Percentiles rank a stretch among this genome's conserved stretches.
Conservation (phyloP, 2,329 filamentous ascomycete species). For the Exophiala sp. region DNA sequence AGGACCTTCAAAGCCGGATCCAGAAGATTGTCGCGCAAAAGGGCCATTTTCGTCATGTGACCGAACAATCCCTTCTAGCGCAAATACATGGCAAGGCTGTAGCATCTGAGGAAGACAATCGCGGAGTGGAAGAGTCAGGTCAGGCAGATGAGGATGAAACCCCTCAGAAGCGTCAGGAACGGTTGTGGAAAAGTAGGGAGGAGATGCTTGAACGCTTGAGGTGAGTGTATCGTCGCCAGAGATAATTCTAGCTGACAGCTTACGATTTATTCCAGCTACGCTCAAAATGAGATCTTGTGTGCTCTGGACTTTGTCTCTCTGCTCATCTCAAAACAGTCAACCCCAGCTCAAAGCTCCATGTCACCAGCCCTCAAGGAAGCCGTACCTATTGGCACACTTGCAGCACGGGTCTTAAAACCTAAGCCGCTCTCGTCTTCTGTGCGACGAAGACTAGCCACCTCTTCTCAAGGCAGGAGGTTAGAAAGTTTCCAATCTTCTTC, state of each 20-base stretch:
- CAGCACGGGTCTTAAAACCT: constrained; percentile 58
- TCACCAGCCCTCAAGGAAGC: constrained; percentile 63
- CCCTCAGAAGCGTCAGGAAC: constrained; percentile 37
- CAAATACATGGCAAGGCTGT: constrained; percentile 52
- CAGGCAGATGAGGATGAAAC: constrained; percentile 32
- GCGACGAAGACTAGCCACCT: constrained; percentile 48
- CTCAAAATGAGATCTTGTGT: constrained; percentile 50
- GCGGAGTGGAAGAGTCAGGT: constrained; percentile 39
- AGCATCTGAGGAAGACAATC: constrained; percentile 41
- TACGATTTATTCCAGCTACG: constrained; percentile 32
- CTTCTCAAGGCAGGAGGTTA: constrained; percentile 66
- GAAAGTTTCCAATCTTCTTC: constrained; percentile 70
- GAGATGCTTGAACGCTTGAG: constrained; percentile 42
- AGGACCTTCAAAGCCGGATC: constrained; percentile 18
- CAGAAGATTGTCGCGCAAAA: constrained; percentile 68
- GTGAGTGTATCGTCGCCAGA: constrained; percentile 31
- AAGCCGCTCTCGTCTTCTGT: constrained; percentile 54
- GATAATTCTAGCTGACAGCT: neutral
- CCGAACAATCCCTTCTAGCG: constrained; percentile 63
- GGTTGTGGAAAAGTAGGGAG: constrained; percentile 41
- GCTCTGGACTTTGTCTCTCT: constrained; percentile 79
- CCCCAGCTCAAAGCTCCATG: constrained; percentile 62
- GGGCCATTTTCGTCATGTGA: constrained; percentile 74
- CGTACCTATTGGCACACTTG: constrained; percentile 69
- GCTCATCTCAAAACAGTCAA: constrained; percentile 73